Evolutionary conservation across 208 protist genomes (phyloP).

Genomic region (Trypanosoma congolense): DNA sequence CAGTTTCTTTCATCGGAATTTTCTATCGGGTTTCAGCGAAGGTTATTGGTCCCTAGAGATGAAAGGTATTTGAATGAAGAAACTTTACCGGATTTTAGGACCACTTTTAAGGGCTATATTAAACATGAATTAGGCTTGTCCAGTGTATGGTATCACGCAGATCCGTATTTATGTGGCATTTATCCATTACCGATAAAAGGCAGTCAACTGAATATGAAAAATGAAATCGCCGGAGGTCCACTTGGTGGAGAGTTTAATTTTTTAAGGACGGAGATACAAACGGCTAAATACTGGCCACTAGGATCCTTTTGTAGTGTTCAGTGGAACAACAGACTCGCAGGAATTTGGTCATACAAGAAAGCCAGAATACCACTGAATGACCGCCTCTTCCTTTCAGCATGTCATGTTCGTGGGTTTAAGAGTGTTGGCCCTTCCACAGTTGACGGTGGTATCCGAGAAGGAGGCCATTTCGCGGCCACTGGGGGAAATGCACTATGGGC

Average conservation of each 20-base stretch:
- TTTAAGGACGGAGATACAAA: constrained; percentile 68
- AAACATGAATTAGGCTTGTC: constrained; percentile 48
- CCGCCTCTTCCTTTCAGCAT: constrained; percentile 74
- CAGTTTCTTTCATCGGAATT: constrained; percentile 45
- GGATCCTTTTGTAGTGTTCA: constrained; percentile 73
- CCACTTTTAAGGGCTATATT: constrained; percentile 67
- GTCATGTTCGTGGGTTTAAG: constrained; percentile 75
- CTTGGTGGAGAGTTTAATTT: constrained; percentile 58
- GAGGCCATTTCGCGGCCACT: constrained; percentile 56
- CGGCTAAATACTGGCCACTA: constrained; percentile 59
- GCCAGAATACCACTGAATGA: constrained; percentile 74
- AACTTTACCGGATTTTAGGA: constrained; percentile 41
- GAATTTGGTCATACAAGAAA: constrained; percentile 57
- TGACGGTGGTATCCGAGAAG: constrained; percentile 25
- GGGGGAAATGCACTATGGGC: constrained; percentile 85
- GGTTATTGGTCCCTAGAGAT: constrained; percentile 49
- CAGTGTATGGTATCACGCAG: constrained; percentile 56
- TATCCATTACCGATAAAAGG: constrained; percentile 81
- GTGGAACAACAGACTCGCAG: constrained; percentile 55
- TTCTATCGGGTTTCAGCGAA: constrained; percentile 65
- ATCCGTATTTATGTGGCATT: constrained; percentile 74
- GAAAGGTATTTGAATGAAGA: constrained; percentile 25
- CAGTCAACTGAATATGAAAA: constrained; percentile 32
- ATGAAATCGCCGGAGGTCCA: constrained; percentile 62
- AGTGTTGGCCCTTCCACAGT: constrained; percentile 74